Evolutionary conservation across 345 rosid genomes (phyloP).

Genomic region (Cardiospermum halicacabum): DNA sequence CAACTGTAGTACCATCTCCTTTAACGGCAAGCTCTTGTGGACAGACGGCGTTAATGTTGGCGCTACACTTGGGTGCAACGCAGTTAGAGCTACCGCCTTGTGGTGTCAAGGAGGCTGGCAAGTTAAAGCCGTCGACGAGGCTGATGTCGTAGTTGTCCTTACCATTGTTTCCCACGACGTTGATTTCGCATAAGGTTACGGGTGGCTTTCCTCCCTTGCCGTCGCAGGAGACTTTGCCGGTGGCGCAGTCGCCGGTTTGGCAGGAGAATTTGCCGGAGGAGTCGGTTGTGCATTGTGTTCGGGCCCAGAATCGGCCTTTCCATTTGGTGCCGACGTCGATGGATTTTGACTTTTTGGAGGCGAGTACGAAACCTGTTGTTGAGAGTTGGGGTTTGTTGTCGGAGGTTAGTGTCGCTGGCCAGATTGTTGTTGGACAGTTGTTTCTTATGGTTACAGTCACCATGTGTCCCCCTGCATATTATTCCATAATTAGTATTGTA

Average conservation of each 20-base stretch:
- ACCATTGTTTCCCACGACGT: constrained; percentile 10
- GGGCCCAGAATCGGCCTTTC: constrained; percentile 51
- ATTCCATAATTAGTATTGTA: background rate
- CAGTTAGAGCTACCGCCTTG: constrained; percentile 11
- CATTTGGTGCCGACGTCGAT: constrained; percentile 21
- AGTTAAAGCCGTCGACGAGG: constrained; percentile 41
- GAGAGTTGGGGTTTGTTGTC: constrained; percentile 14
- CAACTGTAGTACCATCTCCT: background rate
- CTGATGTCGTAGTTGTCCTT: constrained; percentile 40
- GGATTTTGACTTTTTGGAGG: constrained; percentile 19
- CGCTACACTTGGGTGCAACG: constrained; percentile 19
- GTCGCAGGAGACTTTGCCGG: constrained; percentile 35
- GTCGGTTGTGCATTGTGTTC: constrained; percentile 34
- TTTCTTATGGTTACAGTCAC: constrained; percentile 36
- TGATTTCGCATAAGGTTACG: constrained; percentile 36
- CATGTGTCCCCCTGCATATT: constrained; percentile 18
- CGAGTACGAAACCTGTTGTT: constrained; percentile 46
- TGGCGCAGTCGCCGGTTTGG: constrained; percentile 38
- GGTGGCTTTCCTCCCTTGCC: constrained; percentile 33
- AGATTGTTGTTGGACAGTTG: constrained; percentile 42
- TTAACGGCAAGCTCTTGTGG: constrained; percentile 20
- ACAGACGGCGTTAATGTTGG: constrained; percentile 35
- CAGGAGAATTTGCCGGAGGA: constrained; percentile 7
- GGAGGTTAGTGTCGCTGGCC: constrained; percentile 34
- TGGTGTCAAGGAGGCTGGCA: constrained; percentile 35